Evolutionary conservation across 305 asterid genomes (phyloP).

Genomic region (Fraxinus nigra): DNA sequence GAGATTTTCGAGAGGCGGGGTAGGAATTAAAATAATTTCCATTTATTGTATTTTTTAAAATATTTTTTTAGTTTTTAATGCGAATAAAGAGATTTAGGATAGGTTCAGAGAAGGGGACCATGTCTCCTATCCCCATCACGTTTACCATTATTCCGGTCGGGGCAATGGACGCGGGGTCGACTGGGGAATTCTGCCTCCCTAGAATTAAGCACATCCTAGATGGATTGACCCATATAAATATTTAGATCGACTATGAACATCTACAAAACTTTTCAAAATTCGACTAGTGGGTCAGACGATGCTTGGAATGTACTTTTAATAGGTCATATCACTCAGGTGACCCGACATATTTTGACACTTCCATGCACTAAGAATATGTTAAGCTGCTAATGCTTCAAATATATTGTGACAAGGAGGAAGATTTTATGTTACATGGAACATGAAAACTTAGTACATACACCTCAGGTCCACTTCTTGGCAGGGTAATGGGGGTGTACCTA

Average conservation of each 20-base stretch:
- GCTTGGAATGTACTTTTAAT: background rate
- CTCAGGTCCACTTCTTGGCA: background rate
- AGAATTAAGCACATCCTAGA: background rate
- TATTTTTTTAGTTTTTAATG: background rate
- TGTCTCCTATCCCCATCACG: background rate
- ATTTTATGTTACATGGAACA: background rate
- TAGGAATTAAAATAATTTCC: background rate
- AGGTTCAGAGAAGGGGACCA: background rate
- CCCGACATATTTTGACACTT: background rate
- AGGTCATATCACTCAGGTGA: background rate
- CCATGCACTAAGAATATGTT: background rate
- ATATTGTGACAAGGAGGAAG: background rate
- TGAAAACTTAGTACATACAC: background rate
- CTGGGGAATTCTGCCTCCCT: background rate
- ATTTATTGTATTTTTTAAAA: background rate
- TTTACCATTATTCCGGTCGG: background rate
- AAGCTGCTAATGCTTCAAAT: constrained; percentile 9
- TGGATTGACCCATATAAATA: background rate
- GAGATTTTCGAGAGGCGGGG: background rate
- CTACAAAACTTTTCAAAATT: background rate
- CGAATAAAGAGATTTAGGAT: background rate
- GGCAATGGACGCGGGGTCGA: background rate
- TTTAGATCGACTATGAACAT: background rate
- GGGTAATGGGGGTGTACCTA: background rate
- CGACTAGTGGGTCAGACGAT: background rate